Base-by-base conservation (phyloP, 2,329 filamentous ascomycete genomes). In the Phymatotrichopsis omnivora region DNA sequence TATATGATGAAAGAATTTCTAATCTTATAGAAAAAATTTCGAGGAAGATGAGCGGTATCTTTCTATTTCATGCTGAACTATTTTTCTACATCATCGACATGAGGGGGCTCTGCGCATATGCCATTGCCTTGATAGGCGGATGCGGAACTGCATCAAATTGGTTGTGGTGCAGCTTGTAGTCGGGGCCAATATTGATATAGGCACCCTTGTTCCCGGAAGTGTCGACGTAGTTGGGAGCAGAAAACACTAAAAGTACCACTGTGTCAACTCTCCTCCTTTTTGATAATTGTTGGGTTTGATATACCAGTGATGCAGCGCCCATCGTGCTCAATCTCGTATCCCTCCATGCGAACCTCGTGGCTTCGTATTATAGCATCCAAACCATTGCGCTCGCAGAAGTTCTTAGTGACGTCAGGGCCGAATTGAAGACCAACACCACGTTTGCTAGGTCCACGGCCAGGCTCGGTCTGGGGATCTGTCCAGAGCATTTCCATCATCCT, bases 401-500 rank as follows among this genome's bases (percentile, higher is more conserved):
- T 75, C 69, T 93, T 93, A 17, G 91, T 98, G 47, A 98, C 78
- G 62, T 98, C 91, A 0, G 91, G 91, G 1, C 91, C 91, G 59
- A 98, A 98, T 63, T 96, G 87, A 67, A 96, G 75, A 41, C 91
- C 91, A 16, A 98, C 89, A 56, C 91, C 91, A 62, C 91, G 78
- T 72, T 98, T 98, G 70, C 86, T 94, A 33, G 91, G 91, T 7
- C 87, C 85, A 57, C 91, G 79, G 41, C 91, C 91, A 22, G 82
- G 79, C 57, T 78, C 73, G 0, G 82, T 74, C 64, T 98, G 91
- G 2, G 91, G 91, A 62, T 98, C 91, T 1, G 91, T 96, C 91
- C 91, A 98, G 35, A 98, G 75, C 91, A 98, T 98, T 67, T 98
- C 91, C 91, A 98, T 98, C 91, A 98, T 98, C 22, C 47, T 49